Evolutionary conservation across 129 eudicot species (phyloP), one percentile per base, ranked within the genome.

Genomic region (Chrysanthemum lavandulifolium): DNA sequence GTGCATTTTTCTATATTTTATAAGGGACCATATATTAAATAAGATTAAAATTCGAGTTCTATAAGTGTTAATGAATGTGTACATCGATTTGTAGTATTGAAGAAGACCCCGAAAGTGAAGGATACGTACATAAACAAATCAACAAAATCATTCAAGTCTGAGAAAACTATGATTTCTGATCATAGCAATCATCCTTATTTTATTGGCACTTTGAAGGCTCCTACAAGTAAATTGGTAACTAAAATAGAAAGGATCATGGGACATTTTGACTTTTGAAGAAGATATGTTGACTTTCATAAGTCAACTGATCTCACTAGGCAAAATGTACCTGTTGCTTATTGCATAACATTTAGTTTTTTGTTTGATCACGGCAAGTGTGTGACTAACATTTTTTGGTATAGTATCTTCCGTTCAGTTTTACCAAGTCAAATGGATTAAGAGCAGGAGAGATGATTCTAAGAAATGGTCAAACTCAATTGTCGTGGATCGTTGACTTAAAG

Each of bases 81-180:
- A 14, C 51, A 5, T 69, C 52, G 33, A 69, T 69, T 33, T 68
- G 73, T 68, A 68, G 49, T 23, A n/a, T 23, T 15, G 13, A 68
- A 68, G 61, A 47, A 68, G 47, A 68, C 27, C 25, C 15, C 49
- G 31, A 68, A 68, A 52, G 61, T 10, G 10, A 52, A 68, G 50
- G 49, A 51, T 69, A 9, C 50, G 4, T 57, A 12, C 62, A 57
- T 4, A 18, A 13, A 15, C 10, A 57, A 29, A 29, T 18, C 6
- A 25, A 18, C 64, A 10, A 21, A 29, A 16, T 21, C 64, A 18
- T 13, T 13, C 64, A 59, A 59, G 27, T 13, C 64, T 59, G 14
- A 29, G 23, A 59, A 21, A 40, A 5, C 64, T 21, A 10, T 21
- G 10, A 58, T 6, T 13, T 14, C 31, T 13, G 11, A 29, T 13